Evolutionary conservation across 164 flowering plant species (phyloP), one percentile per base, ranked within the genome.

Genomic region (Saururus chinensis): DNA sequence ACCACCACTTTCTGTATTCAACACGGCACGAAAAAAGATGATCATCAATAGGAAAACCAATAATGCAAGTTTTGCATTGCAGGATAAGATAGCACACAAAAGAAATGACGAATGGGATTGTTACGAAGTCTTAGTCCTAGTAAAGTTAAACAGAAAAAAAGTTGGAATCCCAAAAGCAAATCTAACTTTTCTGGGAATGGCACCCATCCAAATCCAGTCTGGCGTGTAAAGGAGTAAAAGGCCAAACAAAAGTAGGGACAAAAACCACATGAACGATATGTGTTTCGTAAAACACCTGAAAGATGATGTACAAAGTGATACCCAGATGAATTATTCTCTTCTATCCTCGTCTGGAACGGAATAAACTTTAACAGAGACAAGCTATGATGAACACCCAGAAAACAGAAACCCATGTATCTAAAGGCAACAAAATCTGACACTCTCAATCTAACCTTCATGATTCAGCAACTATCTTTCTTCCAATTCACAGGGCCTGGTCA

Each of bases 1-100:
- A 91, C 25, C 4, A 88, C 82, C 65, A 87, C 24, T 73, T 85
- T 86, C 96, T 91, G 87, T 64, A 69, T 63, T 45, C 17, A 12
- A 45, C 14, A n/a, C 61, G 53, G 60, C 8, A 9, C 8, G 49
- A 12, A 45, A 12, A 45, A 12, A 45, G 17, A 45, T 12, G 14
- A 4, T 45, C 4, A 45, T 12, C 4, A 2, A 45, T 12, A 45
- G 14, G 5, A 12, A 12, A 45, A 12, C 14, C 14, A 45, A 12
- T 45, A 3, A 45, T 12, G 17, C 14, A 17, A 17, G 17, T 45
- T 45, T 17, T 45, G 17, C 13, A 45, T 45, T 45, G 49, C 49
- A 45, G 14, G 49, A 45, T 45, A 45, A 45, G 49, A 45, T 45
- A 45, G 11, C 11, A 45, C 17, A 41, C 45, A 41, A 2, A 41